phyloP scores from a whole-genome alignment of 805 yeast genomes.

The Yarrowia osloensis region DNA sequence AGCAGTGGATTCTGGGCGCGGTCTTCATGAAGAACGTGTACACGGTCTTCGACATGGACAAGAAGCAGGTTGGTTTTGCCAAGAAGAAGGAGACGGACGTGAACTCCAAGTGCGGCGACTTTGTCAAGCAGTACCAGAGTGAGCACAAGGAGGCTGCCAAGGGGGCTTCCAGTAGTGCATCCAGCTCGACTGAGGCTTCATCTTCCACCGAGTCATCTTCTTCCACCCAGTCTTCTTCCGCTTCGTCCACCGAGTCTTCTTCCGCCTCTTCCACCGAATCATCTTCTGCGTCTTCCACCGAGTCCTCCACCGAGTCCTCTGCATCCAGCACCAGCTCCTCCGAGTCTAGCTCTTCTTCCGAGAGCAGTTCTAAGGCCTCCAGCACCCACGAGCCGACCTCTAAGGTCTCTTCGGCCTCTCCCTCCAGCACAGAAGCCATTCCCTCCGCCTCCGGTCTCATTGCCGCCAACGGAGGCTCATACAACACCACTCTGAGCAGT shows the following conservation, averaged over 20 bases:
- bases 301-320: neutral
- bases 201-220: neutral
- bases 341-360: neutral
- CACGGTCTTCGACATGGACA: constrained; percentile 58
- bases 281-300: neutral
- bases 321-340: neutral
- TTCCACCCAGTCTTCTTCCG: neutral
- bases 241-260: neutral
- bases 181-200: neutral
- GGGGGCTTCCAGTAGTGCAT: neutral
- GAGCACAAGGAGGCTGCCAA: neutral
- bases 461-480: neutral
- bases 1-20: constrained; percentile 66
- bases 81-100: constrained; percentile 38
- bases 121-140: constrained; percentile 8
- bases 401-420: neutral
- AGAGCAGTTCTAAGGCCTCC: neutral
- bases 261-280: neutral
- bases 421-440: neutral
- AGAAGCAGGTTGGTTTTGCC: constrained; percentile 58
- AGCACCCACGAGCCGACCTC: neutral
- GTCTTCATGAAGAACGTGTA: constrained; percentile 58
- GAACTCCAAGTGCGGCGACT: neutral
- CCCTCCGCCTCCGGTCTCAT: neutral
- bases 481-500: constrained; percentile 23